Evolutionary conservation across 2,329 filamentous ascomycete genomes (phyloP).

Genomic region (Diplocarpon rosae): DNA sequence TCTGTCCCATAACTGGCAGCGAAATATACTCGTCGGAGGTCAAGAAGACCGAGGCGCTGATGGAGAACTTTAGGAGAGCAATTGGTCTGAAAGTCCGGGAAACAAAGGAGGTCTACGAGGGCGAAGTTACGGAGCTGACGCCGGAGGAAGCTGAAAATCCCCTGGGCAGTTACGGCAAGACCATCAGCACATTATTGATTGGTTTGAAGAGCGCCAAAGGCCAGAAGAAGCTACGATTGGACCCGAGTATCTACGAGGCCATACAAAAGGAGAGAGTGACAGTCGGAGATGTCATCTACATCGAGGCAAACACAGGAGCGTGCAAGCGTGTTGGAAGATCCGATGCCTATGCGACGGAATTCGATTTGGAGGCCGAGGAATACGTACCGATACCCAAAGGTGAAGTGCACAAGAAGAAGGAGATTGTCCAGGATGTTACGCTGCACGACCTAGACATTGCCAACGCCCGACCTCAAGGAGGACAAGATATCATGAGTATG

Average conservation of each 20-base stretch:
- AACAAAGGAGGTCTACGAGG: slow-evolving; percentile 98
- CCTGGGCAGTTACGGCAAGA: slow-evolving; percentile 91
- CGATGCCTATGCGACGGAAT: slow-evolving; percentile 95
- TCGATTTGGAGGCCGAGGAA: slow-evolving; percentile 96
- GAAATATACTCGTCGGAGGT: slow-evolving; percentile 97
- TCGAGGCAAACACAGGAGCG: slow-evolving; percentile 95
- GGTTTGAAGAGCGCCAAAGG: slow-evolving; percentile 91
- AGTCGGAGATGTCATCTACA: slow-evolving; percentile 96
- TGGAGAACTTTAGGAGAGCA: slow-evolving; percentile 97
- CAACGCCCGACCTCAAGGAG: slow-evolving; percentile 88
- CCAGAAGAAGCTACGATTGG: slow-evolving; percentile 92
- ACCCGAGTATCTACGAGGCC: slow-evolving; percentile 97
- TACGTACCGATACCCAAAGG: slow-evolving; percentile 98
- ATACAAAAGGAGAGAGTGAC: slow-evolving; percentile 97
- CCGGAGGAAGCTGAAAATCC: slow-evolving; percentile 98
- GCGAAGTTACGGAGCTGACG: slow-evolving; percentile 93
- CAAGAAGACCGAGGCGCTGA: slow-evolving; percentile 97
- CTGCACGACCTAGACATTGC: slow-evolving; percentile 94
- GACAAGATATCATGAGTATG: slow-evolving; percentile 99
- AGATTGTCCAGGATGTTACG: slow-evolving; percentile 97
- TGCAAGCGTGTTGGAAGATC: slow-evolving; percentile 95
- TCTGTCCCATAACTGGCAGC: slow-evolving; percentile 95
- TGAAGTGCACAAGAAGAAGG: slow-evolving; percentile 99
- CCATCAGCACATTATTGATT: slow-evolving; percentile 90
- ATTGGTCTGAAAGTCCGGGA: slow-evolving; percentile 96